Base-by-base conservation (phyloP, 441 rosid species). In the Croton laevigatus region DNA sequence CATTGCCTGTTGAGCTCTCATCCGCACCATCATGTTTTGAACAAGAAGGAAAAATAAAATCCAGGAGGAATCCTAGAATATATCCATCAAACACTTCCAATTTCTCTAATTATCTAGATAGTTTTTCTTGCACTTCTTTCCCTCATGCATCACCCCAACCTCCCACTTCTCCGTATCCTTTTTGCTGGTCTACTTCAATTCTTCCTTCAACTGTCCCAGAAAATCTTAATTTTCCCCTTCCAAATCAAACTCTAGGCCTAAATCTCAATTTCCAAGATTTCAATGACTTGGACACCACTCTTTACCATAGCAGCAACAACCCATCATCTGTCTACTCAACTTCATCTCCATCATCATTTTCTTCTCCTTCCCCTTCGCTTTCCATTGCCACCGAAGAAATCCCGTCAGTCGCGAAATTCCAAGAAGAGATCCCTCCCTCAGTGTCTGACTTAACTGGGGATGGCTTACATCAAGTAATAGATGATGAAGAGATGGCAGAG, bases 241-340 rank as follows among this genome's bases (percentile, higher is more conserved):
- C 98, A 6, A 84, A 81, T 75, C 96, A 90, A 76, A 80, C 99
- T 16, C 78, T 94, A 74, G 99, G 99, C 61, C 80, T 94, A 59
- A 94, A 89, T 84, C 98, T 94, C 48, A 94, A 89, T 40, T 83
- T 89, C 66, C 96, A 86, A 1, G 96, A 90, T 74, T 89, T 94
- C 71, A 86, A 84, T 73, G 79, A 84, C 80, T 71, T 85, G 71
- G 89, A 82, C 71, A 76, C 94, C 73, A 75, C 83, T 3, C 84
- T 66, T 73, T 86, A 65, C 81, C 81, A 20, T 69, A 81, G 66
- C 49, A 75, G 79, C 73, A 74, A 68, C 74, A 71, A 76, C 70
- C 81, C 86, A 6, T 80, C 85, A 8, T 80, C 89, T 23, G 72
- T 80, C 75, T 82, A 82, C 81, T 86, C 94, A 32, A 77, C 90